phyloP scores from a whole-genome alignment of 1,284 basidiomycete species.

The Xerocomus minutiporus region DNA sequence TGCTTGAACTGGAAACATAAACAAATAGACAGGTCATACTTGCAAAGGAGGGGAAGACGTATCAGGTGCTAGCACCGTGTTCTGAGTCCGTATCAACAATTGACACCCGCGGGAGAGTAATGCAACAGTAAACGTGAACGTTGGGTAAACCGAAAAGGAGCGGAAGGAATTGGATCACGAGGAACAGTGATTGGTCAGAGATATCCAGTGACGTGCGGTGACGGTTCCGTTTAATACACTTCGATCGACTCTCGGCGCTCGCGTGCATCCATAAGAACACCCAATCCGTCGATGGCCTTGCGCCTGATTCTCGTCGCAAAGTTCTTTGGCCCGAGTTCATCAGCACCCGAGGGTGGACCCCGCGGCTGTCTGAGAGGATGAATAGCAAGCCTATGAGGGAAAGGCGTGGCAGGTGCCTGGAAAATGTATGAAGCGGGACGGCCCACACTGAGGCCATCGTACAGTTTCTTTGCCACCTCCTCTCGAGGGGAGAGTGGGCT shows the following conservation, averaged over 20 bases:
- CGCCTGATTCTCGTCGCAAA: constrained; percentile 79
- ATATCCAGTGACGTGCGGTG: constrained; percentile 3
- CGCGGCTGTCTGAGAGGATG: constrained; percentile 77
- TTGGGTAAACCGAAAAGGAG: constrained; percentile 19
- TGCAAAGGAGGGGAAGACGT: constrained; percentile 27
- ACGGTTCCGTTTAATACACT: constrained; percentile 44
- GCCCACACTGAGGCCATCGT: constrained; percentile 76
- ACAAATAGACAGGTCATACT: constrained; percentile 23
- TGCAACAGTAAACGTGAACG: constrained; percentile 12
- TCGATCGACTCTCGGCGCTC: constrained; percentile 62
- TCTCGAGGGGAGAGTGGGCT: constrained; percentile 68
- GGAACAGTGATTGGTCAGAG: constrained; percentile 6
- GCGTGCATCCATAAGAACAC: constrained; percentile 68
- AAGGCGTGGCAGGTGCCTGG: constrained; percentile 7
- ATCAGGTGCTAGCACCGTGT: constrained; percentile 28
- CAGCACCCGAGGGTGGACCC: constrained; percentile 80
- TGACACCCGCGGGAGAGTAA: constrained; percentile 10
- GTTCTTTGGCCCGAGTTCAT: constrained; percentile 85
- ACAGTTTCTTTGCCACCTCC: constrained; percentile 74
- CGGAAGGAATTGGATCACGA: constrained; percentile 15
- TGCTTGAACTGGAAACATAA: constrained; percentile 20
- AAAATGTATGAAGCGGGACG: constrained; percentile 39
- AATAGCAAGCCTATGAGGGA: constrained; percentile 34
- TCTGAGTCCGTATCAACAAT: constrained; percentile 23
- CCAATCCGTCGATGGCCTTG: constrained; percentile 74